phyloP scores from a whole-genome alignment of 495 filamentous ascomycete genomes.

The Stereocaulon alpinum region DNA sequence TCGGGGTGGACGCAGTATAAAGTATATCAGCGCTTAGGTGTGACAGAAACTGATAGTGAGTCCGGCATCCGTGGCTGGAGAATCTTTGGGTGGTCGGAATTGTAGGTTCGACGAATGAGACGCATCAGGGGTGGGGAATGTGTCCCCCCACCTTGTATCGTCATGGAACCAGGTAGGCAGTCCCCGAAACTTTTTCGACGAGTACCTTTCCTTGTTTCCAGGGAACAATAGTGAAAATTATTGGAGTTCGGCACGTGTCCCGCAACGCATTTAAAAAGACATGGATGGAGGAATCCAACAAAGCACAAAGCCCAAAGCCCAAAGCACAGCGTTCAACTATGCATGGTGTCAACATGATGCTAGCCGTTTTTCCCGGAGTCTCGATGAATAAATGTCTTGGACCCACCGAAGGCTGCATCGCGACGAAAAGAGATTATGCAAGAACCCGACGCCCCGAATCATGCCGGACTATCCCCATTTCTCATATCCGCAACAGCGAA shows the following conservation, averaged over 20 bases:
- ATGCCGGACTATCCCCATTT: neutral
- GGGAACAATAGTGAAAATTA: slow-evolving; percentile 1
- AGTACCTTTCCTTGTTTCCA: slow-evolving; percentile 1
- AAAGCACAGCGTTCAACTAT: slow-evolving; percentile 7
- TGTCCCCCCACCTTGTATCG: slow-evolving; percentile 3
- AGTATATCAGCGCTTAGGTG: slow-evolving; percentile 7
- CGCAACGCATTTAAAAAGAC: no score
- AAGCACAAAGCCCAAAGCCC: slow-evolving; percentile 4
- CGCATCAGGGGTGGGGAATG: slow-evolving; percentile 1
- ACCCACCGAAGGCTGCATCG: neutral
- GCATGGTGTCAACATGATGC: slow-evolving; percentile 1
- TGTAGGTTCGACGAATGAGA: slow-evolving; percentile 9
- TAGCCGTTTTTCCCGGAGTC: slow-evolving; percentile 1
- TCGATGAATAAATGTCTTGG: neutral
- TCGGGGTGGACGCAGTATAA: slow-evolving; percentile 7
- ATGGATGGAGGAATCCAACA: neutral
- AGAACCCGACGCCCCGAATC: slow-evolving; percentile 1
- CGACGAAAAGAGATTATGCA: neutral
- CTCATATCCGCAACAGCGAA: slow-evolving; percentile 4
- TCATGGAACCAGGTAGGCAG: neutral
- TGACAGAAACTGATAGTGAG: slow-evolving; percentile 4
- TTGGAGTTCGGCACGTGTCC: neutral
- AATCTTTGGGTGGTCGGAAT: slow-evolving; percentile 5
- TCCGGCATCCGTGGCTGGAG: neutral
- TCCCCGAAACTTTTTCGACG: neutral